phyloP scores from a whole-genome alignment of 306 rosid genomes.

The Quercus suber region DNA sequence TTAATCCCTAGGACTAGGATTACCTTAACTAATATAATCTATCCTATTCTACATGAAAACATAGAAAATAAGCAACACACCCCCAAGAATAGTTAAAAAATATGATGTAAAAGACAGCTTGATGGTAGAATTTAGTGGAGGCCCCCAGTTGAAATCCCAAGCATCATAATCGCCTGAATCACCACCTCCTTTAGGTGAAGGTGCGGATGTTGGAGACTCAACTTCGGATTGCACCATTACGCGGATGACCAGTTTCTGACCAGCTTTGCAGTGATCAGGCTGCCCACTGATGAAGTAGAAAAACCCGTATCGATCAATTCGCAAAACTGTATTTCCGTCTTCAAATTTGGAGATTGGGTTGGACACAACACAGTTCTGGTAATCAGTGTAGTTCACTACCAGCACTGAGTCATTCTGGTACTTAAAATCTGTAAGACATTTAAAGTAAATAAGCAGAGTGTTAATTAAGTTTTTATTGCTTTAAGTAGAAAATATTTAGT shows the following conservation, averaged over 20 bases:
- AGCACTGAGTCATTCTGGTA: constrained; percentile 18
- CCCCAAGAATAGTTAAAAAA: constrained; percentile 5
- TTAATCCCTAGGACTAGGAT: neutral
- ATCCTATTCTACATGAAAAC: neutral
- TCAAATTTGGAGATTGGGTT: constrained; percentile 7
- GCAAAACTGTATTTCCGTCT: constrained; percentile 5
- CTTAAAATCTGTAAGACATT: constrained; percentile 3
- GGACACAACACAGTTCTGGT: constrained; percentile 1
- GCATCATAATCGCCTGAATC: neutral
- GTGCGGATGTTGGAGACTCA: neutral
- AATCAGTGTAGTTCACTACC: constrained; percentile 15
- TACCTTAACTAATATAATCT: too few relatives aligned
- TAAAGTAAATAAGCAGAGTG: neutral
- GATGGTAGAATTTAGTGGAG: constrained; percentile 19
- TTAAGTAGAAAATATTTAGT: neutral
- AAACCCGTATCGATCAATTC: constrained; percentile 4
- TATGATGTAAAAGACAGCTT: constrained; percentile 3
- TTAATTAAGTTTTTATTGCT: neutral
- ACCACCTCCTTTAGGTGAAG: constrained; percentile 1
- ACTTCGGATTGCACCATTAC: constrained; percentile 6
- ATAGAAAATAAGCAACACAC: constrained; percentile 5
- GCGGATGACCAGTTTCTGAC: neutral
- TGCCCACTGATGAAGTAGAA: constrained; percentile 19
- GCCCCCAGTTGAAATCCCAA: constrained; percentile 24
- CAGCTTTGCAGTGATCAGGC: neutral